phyloP scores from a whole-genome alignment of 2,329 filamentous ascomycete genomes.

The Calonectria fujianensis region DNA sequence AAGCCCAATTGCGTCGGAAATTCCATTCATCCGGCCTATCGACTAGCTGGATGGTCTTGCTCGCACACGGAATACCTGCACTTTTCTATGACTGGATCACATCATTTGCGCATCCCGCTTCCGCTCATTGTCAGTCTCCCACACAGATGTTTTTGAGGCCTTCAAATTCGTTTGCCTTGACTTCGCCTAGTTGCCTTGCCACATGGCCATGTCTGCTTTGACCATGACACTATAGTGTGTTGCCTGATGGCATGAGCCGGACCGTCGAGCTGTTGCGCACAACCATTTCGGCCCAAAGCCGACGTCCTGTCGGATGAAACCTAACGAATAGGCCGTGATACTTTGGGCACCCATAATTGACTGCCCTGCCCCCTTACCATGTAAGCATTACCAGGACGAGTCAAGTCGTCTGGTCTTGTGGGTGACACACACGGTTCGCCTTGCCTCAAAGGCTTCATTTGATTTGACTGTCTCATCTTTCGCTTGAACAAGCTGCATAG shows the following conservation, averaged over 20 bases:
- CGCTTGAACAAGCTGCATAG: not conserved
- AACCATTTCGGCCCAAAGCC: not conserved
- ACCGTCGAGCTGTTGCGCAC: not conserved
- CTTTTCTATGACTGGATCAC: not conserved
- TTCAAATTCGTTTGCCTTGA: not conserved
- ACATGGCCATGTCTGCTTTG: not conserved
- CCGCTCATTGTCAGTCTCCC: not conserved
- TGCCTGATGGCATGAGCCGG: not conserved
- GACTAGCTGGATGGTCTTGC: too few relatives aligned
- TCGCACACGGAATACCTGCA: not conserved
- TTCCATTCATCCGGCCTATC: not conserved
- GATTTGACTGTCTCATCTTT: not conserved
- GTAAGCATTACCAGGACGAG: not conserved
- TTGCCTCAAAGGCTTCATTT: not conserved
- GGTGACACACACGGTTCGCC: not conserved
- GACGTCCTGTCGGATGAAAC: not conserved
- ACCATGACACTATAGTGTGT: not conserved
- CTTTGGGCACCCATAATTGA: not conserved
- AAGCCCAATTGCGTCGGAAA: not conserved
- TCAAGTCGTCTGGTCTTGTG: not conserved
- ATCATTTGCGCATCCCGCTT: not conserved
- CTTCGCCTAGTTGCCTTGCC: constrained; percentile 1
- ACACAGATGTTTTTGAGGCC: not conserved
- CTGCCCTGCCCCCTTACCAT: not conserved
- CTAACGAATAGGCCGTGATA: not conserved